phyloP scores from a whole-genome alignment of 2,329 filamentous ascomycete genomes.

The Fragosphaeria purpurea region DNA sequence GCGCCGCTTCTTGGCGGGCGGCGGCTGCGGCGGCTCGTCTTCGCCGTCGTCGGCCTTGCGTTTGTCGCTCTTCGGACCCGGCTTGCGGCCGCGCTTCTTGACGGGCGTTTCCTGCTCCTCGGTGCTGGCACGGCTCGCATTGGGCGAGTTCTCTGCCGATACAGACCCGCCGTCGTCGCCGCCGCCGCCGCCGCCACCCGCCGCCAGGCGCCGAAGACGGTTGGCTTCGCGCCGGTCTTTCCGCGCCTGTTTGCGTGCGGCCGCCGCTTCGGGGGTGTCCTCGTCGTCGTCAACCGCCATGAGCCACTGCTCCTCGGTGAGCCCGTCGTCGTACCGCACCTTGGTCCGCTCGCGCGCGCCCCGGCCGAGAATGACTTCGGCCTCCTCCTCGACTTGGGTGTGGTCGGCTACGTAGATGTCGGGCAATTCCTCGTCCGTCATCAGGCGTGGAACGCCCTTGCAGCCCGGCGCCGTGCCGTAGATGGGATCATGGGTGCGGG shows the following conservation, averaged over 20 bases:
- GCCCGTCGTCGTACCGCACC: conserved; percentile 91
- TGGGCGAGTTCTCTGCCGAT: conserved; percentile 59
- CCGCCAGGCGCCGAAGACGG: conserved; percentile 49
- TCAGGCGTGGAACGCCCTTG: conserved; percentile 65
- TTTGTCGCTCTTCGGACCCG: conserved; percentile 64
- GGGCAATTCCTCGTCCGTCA: conserved; percentile 78
- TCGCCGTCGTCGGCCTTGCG: conserved; percentile 77
- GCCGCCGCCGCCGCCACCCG: conserved; percentile 16
- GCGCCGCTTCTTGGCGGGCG: conserved; percentile 68
- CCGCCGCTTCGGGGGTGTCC: conserved; percentile 85
- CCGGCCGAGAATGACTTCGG: conserved; percentile 67
- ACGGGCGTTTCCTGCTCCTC: conserved; percentile 66
- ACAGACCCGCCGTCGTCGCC: conserved; percentile 16
- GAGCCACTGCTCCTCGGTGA: conserved; percentile 98
- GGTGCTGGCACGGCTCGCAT: conserved; percentile 70
- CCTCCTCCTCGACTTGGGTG: conserved; percentile 70
- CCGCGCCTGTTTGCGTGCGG: conserved; percentile 77
- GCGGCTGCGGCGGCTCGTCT: conserved; percentile 63
- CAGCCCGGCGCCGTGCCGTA: conserved; percentile 61
- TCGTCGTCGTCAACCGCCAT: conserved; percentile 97
- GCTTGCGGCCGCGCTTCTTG: conserved; percentile 80
- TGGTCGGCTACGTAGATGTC: conserved; percentile 90
- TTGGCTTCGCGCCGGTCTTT: conserved; percentile 73
- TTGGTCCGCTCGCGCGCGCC: conserved; percentile 90
- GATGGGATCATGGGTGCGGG: conserved; percentile 52